These are phyloP conservation scores for Pythium apleroticum DNA, from an alignment of 352 stramenopile genomes.

Conservation along the genomic window DNA sequence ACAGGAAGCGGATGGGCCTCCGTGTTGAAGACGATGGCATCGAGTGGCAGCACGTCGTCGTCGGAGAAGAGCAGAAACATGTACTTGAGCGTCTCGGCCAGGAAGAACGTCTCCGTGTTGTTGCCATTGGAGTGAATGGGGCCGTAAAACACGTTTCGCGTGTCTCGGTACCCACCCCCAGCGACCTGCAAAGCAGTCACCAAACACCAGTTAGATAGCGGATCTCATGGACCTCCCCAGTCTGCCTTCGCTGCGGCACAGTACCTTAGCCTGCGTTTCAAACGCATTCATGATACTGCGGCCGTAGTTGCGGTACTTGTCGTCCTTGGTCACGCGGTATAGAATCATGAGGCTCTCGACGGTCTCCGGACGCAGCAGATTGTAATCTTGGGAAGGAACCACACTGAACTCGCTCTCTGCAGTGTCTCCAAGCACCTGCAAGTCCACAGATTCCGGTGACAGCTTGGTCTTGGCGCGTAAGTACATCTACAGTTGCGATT, in stretches of 20 bases:
- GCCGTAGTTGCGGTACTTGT: slow-evolving; percentile 76
- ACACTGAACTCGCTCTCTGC: slow-evolving; percentile 17
- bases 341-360: slow-evolving; percentile 90
- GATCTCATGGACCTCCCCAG: neutral
- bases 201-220: slow-evolving; percentile 66
- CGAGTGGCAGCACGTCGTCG: slow-evolving; percentile 58
- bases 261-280: slow-evolving; percentile 21
- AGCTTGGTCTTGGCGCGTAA: slow-evolving; percentile 49
- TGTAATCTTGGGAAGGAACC: slow-evolving; percentile 57
- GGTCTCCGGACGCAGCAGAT: slow-evolving; percentile 85
- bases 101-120: slow-evolving; percentile 88
- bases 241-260: no score
- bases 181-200: slow-evolving; percentile 66
- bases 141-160: slow-evolving; percentile 49
- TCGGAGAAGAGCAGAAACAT: slow-evolving; percentile 88
- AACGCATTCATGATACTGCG: slow-evolving; percentile 79
- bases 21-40: slow-evolving; percentile 86
- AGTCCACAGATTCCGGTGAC: slow-evolving; percentile 69
- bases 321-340: slow-evolving; percentile 79
- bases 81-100: slow-evolving; percentile 93
- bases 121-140: slow-evolving; percentile 22
- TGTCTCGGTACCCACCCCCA: slow-evolving; percentile 64
- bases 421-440: slow-evolving; percentile 23
- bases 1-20: slow-evolving; percentile 78
- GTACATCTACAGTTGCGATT: slow-evolving; percentile 89